These are phyloP conservation scores for Rhodamnia argentea DNA, from an alignment of 345 rosid species.

Conservation along the genomic window DNA sequence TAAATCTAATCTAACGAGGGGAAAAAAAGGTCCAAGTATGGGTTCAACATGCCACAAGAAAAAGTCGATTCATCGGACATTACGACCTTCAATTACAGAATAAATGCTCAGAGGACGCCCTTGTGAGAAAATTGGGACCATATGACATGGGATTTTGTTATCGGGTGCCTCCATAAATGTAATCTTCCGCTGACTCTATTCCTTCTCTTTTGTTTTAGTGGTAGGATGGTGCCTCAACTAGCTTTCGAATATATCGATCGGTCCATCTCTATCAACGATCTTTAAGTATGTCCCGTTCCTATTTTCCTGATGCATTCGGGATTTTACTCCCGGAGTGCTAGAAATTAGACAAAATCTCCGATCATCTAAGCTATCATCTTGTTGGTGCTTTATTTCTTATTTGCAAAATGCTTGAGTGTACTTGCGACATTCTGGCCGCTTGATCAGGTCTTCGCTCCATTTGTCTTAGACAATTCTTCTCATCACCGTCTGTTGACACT, in stretches of 20 bases:
- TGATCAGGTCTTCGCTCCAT: too few species aligned
- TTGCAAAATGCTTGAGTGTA: too few species aligned
- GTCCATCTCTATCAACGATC: background rate
- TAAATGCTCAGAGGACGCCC: too few species aligned
- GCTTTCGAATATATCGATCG: background rate
- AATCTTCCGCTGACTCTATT: background rate
- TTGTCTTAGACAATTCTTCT: too few species aligned
- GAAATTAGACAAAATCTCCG: background rate
- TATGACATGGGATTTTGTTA: background rate
- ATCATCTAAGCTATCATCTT: background rate
- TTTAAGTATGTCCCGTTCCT: too few species aligned
- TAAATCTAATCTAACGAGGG: too few species aligned
- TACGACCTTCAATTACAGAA: too few species aligned
- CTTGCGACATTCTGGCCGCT: too few species aligned
- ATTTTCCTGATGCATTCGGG: background rate
- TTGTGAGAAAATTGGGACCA: background rate
- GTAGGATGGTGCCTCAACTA: background rate
- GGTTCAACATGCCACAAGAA: background rate
- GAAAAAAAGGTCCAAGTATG: background rate
- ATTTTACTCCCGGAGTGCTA: background rate
- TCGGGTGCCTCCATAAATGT: background rate
- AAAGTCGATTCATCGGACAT: too few species aligned
- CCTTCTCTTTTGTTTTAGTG: background rate
- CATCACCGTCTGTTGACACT: too few species aligned
- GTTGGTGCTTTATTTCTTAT: background rate